Evolutionary conservation across 169 alveolate genomes (phyloP).

Genomic region (Neospora caninum): DNA sequence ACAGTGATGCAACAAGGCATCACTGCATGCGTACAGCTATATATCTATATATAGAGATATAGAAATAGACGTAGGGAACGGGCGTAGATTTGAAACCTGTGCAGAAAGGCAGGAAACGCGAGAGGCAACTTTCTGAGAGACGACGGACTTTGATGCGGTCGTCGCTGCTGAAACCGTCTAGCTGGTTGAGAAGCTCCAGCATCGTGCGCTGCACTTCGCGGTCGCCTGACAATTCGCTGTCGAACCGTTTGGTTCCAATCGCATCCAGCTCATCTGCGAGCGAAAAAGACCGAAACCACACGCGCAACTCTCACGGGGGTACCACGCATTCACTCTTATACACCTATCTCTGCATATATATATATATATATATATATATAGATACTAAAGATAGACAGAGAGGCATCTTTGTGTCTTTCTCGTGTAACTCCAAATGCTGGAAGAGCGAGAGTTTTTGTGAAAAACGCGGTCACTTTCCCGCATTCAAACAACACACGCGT

Average conservation of each 20-base stretch:
- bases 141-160: conserved; percentile 86
- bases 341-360: no score
- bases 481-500: no score
- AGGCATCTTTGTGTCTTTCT: no score
- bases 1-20: no score
- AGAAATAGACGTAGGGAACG: background rate
- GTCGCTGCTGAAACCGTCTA: conserved; percentile 94
- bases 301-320: background rate
- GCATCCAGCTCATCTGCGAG: conserved; percentile 96
- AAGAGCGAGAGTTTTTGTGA: no score
- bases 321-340: background rate
- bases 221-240: conserved; percentile 96
- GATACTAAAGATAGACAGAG: no score
- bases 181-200: conserved; percentile 97
- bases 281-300: background rate
- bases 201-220: conserved; percentile 99
- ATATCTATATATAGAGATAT: background rate
- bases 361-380: no score
- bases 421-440: no score
- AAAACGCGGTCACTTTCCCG: no score
- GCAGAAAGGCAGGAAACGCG: no score
- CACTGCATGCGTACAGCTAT: no score
- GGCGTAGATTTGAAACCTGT: no score
- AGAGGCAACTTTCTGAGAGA: background rate
- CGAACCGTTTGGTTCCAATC: conserved; percentile 89